A percentile compares a stretch with the other conserved stretches of the same genome.
These are phyloP conservation scores for Waitea zeae DNA, from an alignment of 1,284 basidiomycete genomes.

Conservation along the genomic window DNA sequence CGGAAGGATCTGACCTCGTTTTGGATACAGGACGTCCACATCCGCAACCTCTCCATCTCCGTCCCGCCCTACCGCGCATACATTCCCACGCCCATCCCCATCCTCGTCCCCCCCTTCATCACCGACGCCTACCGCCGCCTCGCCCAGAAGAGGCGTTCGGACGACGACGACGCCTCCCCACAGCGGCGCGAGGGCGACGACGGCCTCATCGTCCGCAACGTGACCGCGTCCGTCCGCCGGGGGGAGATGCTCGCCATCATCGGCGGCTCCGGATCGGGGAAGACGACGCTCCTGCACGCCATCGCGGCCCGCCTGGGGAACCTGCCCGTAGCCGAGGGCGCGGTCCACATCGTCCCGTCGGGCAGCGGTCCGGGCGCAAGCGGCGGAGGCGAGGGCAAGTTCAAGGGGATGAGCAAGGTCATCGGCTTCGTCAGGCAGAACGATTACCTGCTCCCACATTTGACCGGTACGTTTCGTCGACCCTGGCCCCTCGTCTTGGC, in stretches of 20 bases:
- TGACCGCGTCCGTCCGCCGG: not conserved
- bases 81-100: slow-evolving; percentile 1
- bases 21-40: not conserved
- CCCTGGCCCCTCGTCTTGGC: not conserved
- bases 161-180: not conserved
- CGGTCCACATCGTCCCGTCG: not conserved
- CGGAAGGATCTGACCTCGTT: too few species aligned
- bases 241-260: not conserved
- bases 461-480: not conserved
- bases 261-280: slow-evolving; percentile 1
- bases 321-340: not conserved
- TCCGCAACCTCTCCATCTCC: not conserved
- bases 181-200: not conserved
- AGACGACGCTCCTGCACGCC: slow-evolving; percentile 3
- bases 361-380: not conserved
- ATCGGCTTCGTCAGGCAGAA: slow-evolving; percentile 4
- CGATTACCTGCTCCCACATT: slow-evolving; percentile 2
- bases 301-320: not conserved
- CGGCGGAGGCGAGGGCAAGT: not conserved
- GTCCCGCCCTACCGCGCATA: not conserved
- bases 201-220: slow-evolving; percentile 1
- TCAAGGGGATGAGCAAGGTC: slow-evolving; percentile 1
- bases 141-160: not conserved
- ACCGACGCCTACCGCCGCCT: too few species aligned
- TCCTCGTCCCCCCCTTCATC: not conserved